Evolutionary conservation across 2,329 filamentous ascomycete species (phyloP).

Genomic region (Ascochyta viciae-villosae): DNA sequence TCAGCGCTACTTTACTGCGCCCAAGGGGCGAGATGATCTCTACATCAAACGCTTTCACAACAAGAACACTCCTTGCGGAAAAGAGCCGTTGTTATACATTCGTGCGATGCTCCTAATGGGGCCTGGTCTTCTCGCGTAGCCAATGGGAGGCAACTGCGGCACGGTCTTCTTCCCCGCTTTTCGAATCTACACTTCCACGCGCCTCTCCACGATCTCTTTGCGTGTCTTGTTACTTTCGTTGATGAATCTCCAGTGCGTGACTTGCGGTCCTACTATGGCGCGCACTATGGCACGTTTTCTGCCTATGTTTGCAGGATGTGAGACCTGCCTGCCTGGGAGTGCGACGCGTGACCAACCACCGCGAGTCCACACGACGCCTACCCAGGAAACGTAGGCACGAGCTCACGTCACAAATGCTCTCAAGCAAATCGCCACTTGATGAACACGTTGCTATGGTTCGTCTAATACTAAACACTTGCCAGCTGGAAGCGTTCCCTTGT

Average conservation of each 20-base stretch:
- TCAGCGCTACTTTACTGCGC: neutral
- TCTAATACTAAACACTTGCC: neutral
- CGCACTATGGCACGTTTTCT: neutral
- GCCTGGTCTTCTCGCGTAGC: neutral
- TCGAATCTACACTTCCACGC: neutral
- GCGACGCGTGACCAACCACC: conserved; percentile 38
- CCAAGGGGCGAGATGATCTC: neutral
- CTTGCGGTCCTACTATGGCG: neutral
- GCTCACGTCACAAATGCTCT: conserved; percentile 35
- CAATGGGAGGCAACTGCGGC: neutral
- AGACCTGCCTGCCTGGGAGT: conserved; percentile 34
- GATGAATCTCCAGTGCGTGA: neutral
- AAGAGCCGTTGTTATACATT: neutral
- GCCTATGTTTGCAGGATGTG: conserved; percentile 16
- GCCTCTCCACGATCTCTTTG: neutral
- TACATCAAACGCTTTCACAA: neutral
- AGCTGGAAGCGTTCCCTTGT: neutral
- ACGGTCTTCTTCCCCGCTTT: neutral
- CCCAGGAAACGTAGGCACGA: conserved; percentile 33
- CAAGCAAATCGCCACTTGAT: neutral
- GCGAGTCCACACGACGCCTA: conserved; percentile 27
- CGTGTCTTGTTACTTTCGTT: neutral
- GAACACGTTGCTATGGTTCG: conserved; percentile 1
- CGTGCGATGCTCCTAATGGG: conserved; percentile 3
- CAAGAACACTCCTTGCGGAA: too few relatives aligned